Conservation (phyloP, 495 filamentous ascomycete species). For the Hypoxylon perforatum region DNA sequence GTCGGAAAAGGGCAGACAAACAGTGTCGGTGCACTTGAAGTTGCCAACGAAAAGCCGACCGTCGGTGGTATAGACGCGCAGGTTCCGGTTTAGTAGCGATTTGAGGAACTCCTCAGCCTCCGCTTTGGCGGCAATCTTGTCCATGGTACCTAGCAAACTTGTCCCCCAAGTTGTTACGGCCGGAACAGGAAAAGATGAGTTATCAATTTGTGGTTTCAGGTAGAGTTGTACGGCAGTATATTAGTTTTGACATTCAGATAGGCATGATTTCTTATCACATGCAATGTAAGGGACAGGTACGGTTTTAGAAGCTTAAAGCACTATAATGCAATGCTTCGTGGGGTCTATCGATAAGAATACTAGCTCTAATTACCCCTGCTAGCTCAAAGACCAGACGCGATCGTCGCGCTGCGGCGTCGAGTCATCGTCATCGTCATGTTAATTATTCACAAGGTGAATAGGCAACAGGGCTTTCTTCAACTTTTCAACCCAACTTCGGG, state of each 20-base stretch:
- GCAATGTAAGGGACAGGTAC: neutral
- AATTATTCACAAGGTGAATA: slow-evolving; percentile 3
- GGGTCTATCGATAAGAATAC: slow-evolving; percentile 34
- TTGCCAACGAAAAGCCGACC: slow-evolving; percentile 86
- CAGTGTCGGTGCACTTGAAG: slow-evolving; percentile 95
- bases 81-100: slow-evolving; percentile 70
- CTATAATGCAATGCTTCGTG: neutral
- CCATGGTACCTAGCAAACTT: too few relatives aligned
- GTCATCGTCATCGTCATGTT: slow-evolving; percentile 35
- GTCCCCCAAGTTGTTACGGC: too few relatives aligned
- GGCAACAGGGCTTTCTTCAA: slow-evolving; percentile 14
- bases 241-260: too few relatives aligned
- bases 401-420: slow-evolving; percentile 33
- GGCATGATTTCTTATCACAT: neutral
- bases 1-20: slow-evolving; percentile 50
- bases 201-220: too few relatives aligned
- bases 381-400: slow-evolving; percentile 10
- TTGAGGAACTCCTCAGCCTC: slow-evolving; percentile 55
- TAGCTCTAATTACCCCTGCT: neutral
- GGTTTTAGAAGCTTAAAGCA: neutral
- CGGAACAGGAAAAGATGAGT: too few relatives aligned
- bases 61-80: slow-evolving; percentile 86
- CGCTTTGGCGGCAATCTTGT: slow-evolving; percentile 38
- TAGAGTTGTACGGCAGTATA: too few relatives aligned
- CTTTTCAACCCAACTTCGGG: neutral